Evolutionary conservation across 2,329 filamentous ascomycete species (phyloP).

Genomic region (Paracorniculantispora psalliotae): DNA sequence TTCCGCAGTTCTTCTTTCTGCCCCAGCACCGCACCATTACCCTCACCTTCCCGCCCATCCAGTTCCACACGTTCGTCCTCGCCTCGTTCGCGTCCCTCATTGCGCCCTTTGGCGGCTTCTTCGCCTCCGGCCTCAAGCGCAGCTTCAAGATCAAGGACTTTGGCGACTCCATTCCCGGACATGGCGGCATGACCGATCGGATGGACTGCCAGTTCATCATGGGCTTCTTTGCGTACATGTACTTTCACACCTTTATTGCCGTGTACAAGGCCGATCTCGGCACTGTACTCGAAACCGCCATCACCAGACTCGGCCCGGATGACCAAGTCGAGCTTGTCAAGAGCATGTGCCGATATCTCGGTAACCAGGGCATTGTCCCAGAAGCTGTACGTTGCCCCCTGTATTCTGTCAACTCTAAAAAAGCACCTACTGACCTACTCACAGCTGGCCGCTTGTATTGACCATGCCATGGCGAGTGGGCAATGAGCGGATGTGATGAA

Average conservation of each 20-base stretch:
- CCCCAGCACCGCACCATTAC: constrained; percentile 55
- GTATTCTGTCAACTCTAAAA: not conserved
- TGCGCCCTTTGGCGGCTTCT: constrained; percentile 96
- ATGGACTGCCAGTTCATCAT: constrained; percentile 99
- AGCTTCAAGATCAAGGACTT: constrained; percentile 99
- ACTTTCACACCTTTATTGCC: constrained; percentile 96
- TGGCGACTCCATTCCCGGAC: constrained; percentile 93
- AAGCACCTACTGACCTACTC: not conserved
- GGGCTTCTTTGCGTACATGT: constrained; percentile 98
- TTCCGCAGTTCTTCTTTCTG: constrained; percentile 69
- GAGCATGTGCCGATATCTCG: constrained; percentile 58
- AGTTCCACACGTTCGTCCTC: constrained; percentile 86
- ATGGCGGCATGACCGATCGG: constrained; percentile 95
- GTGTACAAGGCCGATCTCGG: constrained; percentile 81
- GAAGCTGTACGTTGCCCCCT: constrained; percentile 25
- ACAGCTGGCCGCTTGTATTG: constrained; percentile 13
- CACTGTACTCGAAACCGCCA: constrained; percentile 82
- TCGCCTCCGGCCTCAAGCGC: constrained; percentile 93
- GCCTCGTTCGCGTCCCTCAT: constrained; percentile 94
- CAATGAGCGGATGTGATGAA: constrained; percentile 9
- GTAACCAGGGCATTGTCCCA: constrained; percentile 53
- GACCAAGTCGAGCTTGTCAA: constrained; percentile 82
- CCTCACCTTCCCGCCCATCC: constrained; percentile 78
- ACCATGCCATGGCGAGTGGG: constrained; percentile 11
- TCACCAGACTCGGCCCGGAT: constrained; percentile 79